phyloP scores from a whole-genome alignment of 1,284 basidiomycete species.

The Athelia psychrophila region DNA sequence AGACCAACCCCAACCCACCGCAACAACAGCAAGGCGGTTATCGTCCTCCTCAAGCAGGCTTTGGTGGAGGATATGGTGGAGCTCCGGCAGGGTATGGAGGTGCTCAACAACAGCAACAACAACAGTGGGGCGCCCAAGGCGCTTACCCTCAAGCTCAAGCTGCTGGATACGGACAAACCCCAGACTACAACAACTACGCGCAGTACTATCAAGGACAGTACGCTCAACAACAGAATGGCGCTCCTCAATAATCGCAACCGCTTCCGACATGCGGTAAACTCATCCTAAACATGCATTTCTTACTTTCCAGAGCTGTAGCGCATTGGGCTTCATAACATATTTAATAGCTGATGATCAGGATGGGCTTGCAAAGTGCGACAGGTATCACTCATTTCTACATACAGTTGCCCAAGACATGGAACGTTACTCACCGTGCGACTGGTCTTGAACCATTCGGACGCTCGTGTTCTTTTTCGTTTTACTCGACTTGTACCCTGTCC shows the following conservation, averaged over 20 bases:
- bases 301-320: slow-evolving; percentile 1
- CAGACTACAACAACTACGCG: slow-evolving; percentile 72
- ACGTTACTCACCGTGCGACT: background rate
- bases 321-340: background rate
- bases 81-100: slow-evolving; percentile 27
- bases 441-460: background rate
- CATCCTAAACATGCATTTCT: background rate
- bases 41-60: slow-evolving; percentile 49
- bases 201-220: slow-evolving; percentile 83
- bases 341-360: background rate
- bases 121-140: slow-evolving; percentile 41
- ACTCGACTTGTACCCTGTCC: too few species aligned
- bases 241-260: slow-evolving; percentile 26
- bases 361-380: background rate
- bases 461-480: background rate
- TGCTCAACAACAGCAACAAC: slow-evolving; percentile 25
- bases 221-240: slow-evolving; percentile 57
- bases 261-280: background rate
- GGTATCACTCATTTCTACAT: background rate
- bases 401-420: background rate
- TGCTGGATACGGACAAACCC: slow-evolving; percentile 45
- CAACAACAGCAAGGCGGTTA: slow-evolving; percentile 49
- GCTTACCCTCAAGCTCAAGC: slow-evolving; percentile 38
- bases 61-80: slow-evolving; percentile 39
- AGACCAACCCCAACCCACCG: slow-evolving; percentile 46